These are phyloP conservation scores for Fusarium domesticum DNA, from an alignment of 2,329 filamentous ascomycete genomes.

Conservation along the genomic window DNA sequence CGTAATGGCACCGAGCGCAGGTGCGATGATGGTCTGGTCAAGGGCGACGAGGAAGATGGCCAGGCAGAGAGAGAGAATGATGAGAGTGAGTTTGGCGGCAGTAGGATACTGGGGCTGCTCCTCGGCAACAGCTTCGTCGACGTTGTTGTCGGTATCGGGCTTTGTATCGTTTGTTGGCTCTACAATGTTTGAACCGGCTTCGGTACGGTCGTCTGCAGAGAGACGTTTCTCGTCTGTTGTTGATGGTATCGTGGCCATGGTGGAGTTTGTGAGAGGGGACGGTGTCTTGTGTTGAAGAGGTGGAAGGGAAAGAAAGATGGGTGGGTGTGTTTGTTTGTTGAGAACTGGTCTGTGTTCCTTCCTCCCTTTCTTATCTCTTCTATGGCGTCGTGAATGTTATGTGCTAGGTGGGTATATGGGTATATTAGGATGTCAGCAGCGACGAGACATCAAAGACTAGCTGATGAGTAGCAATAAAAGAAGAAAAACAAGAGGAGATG, in stretches of 20 bases:
- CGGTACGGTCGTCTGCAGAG: slow-evolving; percentile 33
- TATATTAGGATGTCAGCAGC: too few relatives aligned
- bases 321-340: too few relatives aligned
- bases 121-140: background rate
- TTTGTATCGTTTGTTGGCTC: slow-evolving; percentile 9
- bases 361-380: too few relatives aligned
- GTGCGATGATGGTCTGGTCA: slow-evolving; percentile 52
- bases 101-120: slow-evolving; percentile 36
- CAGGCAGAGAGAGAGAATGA: slow-evolving; percentile 44
- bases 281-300: background rate
- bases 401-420: too few relatives aligned
- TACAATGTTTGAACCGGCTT: slow-evolving; percentile 28
- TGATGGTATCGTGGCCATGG: slow-evolving; percentile 11
- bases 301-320: too few relatives aligned
- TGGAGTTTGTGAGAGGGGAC: background rate
- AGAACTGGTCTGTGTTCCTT: too few relatives aligned
- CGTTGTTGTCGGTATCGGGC: background rate
- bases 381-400: too few relatives aligned
- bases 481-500: background rate
- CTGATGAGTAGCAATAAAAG: background rate
- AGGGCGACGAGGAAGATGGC: slow-evolving; percentile 49
- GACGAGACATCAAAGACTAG: too few relatives aligned
- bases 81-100: slow-evolving; percentile 39
- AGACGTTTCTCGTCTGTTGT: slow-evolving; percentile 23
- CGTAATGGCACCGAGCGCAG: slow-evolving; percentile 52